Base-by-base conservation (phyloP, 73 alveolate species). In the Stentor roeselii region DNA sequence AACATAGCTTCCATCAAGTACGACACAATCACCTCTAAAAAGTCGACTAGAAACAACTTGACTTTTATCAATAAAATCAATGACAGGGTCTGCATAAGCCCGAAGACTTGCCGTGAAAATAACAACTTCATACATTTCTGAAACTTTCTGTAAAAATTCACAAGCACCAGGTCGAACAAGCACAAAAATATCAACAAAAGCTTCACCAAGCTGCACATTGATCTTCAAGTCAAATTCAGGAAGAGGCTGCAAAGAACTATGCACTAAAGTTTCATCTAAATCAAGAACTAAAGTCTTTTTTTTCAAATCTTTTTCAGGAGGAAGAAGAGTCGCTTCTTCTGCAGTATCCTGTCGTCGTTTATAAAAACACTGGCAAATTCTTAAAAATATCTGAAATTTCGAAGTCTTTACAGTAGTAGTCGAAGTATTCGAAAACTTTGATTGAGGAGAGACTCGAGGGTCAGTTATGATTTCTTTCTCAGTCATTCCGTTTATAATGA, bases 31-130 rank as follows among this genome's bases (percentile, higher is more conserved):
- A 36, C 96, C 93, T 61, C 99, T 87, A 86, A 95, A 97, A 59
- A 97, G 92, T 87, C 98, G 85, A 74, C 85, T 89, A 60, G 87
- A 86, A 14, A 97, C 91, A 0, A 83, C 84, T 27, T 93, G 92
- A 40, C 88, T 91, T 30, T 95, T 92, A 83, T 97, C 99, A 27
- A 97, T 82, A 59, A 93, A 90, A 67, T 96, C 99, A 2, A 97
- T 90, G 36, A 96, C 97, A 87, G 96, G 95, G 90, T 96, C 98
- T 14, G 99, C 99, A 90, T 97, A 97, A 42, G 92, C 97, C 76
- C 92, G 94, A 83, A 97, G 85, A 15, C 99, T 98, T 6, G 99
- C 99, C 0, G 99, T 97, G 86, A 97, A 97, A 41, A 97, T 95
- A 3, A 97, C 95, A 36, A 97, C 91, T 93, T 97, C 99, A 90